These are phyloP conservation scores for Phytopythium chamaehyphon DNA, from an alignment of 352 stramenopile species.

Conservation along the genomic window DNA sequence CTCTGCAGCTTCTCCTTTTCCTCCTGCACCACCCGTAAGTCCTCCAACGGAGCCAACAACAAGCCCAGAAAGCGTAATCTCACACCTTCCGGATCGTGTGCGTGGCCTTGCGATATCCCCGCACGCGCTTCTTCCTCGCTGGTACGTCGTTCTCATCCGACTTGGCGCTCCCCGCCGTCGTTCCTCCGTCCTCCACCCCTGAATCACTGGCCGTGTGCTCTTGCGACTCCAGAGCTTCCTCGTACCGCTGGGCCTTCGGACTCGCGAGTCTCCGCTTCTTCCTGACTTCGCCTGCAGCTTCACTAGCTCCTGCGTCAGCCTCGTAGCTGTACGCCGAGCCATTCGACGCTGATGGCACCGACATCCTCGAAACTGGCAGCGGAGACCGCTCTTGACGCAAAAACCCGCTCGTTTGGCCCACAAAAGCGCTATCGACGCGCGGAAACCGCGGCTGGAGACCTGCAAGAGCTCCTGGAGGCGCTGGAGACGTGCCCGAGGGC, in stretches of 20 bases:
- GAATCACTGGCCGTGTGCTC: not conserved
- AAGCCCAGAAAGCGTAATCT: too few relatives aligned
- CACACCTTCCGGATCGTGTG: slow-evolving; percentile 30
- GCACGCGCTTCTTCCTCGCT: slow-evolving; percentile 14
- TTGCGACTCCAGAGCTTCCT: not conserved
- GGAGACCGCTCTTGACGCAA: too few relatives aligned
- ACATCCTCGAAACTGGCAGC: too few relatives aligned
- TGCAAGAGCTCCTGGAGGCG: too few relatives aligned
- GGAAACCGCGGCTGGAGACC: too few relatives aligned
- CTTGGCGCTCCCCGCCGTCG: not conserved
- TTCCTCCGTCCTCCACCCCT: not conserved
- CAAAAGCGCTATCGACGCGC: too few relatives aligned
- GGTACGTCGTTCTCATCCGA: slow-evolving; percentile 2
- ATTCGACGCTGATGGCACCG: not conserved
- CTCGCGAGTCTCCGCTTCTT: slow-evolving; percentile 3
- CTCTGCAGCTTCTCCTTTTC: slow-evolving; percentile 21
- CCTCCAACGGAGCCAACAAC: not conserved
- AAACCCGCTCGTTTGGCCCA: too few relatives aligned
- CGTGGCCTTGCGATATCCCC: slow-evolving; percentile 23
- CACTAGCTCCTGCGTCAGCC: too few relatives aligned
- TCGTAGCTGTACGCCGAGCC: not conserved
- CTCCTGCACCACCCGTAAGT: slow-evolving; percentile 14
- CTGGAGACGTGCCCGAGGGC: too few relatives aligned
- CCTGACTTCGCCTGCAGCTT: not conserved
- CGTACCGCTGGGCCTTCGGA: not conserved